Conservation (phyloP, 176 grass and related monocot genomes). For the Eleusine coracana region DNA sequence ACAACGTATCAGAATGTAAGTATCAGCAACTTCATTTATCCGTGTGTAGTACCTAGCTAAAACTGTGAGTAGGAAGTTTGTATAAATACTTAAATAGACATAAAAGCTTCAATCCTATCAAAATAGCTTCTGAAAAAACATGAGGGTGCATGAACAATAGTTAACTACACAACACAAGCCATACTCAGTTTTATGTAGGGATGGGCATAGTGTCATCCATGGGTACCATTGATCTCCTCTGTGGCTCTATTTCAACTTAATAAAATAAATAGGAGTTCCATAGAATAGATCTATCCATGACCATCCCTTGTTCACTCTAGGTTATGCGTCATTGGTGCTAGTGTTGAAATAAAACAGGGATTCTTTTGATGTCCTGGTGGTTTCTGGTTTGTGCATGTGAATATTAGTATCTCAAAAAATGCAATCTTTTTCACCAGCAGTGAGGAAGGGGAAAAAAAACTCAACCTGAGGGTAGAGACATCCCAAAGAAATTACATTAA, state of each 20-base stretch:
- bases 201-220: not conserved
- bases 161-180: not conserved
- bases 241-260: not conserved
- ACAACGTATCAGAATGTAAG: constrained; percentile 20
- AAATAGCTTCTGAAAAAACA: not conserved
- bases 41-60: not conserved
- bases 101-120: not conserved
- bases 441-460: not conserved
- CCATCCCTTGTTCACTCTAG: not conserved
- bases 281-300: not conserved
- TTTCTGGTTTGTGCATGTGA: not conserved
- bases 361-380: not conserved
- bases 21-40: constrained; percentile 11
- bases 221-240: not conserved
- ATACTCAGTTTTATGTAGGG: not conserved
- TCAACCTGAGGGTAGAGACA: not conserved
- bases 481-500: not conserved
- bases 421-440: constrained; percentile 1
- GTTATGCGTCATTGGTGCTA: not conserved
- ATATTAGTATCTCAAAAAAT: not conserved
- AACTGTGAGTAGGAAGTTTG: not conserved
- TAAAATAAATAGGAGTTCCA: not conserved
- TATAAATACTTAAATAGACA: not conserved
- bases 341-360: not conserved
- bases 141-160: not conserved